Conservation (phyloP, 768 basidiomycete species). For the Lactifluus hygrophoroides region DNA sequence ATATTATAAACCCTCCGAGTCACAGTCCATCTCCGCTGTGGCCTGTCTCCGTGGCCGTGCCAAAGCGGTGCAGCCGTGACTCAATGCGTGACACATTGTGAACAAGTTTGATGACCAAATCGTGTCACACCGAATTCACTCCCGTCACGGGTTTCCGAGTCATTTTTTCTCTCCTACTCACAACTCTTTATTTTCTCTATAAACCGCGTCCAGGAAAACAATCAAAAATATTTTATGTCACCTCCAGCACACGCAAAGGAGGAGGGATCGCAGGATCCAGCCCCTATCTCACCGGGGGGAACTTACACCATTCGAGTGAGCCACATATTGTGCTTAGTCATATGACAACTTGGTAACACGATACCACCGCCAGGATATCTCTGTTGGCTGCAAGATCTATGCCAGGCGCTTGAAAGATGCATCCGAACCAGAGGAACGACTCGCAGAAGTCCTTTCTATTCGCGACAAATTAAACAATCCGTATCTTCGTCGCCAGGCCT, state of each 20-base stretch:
- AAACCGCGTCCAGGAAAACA: neutral
- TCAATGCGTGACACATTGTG: neutral
- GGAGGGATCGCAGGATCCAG: constrained; percentile 38
- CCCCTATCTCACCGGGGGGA: constrained; percentile 64
- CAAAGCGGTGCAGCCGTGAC: no score
- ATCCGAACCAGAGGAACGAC: constrained; percentile 67
- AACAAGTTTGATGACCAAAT: neutral
- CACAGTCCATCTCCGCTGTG: no score
- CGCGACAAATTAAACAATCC: constrained; percentile 72
- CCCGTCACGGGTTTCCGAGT: constrained; percentile 11
- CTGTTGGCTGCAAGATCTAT: constrained; percentile 93
- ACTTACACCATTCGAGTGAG: constrained; percentile 69
- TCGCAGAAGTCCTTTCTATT: constrained; percentile 93
- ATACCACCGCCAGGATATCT: constrained; percentile 51
- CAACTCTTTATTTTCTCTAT: neutral
- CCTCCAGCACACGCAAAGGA: constrained; percentile 26
- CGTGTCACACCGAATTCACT: constrained; percentile 1
- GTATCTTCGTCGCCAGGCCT: constrained; percentile 39
- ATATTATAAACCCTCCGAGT: no score
- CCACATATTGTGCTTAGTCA: constrained; percentile 22
- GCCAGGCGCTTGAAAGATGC: constrained; percentile 77
- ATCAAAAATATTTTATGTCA: constrained; percentile 3
- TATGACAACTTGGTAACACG: constrained; percentile 11
- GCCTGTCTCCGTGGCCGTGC: no score
- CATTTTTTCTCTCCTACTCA: constrained; percentile 2